Conservation (phyloP, 257 asterid genomes). For the Galeopsis tetrahit region DNA sequence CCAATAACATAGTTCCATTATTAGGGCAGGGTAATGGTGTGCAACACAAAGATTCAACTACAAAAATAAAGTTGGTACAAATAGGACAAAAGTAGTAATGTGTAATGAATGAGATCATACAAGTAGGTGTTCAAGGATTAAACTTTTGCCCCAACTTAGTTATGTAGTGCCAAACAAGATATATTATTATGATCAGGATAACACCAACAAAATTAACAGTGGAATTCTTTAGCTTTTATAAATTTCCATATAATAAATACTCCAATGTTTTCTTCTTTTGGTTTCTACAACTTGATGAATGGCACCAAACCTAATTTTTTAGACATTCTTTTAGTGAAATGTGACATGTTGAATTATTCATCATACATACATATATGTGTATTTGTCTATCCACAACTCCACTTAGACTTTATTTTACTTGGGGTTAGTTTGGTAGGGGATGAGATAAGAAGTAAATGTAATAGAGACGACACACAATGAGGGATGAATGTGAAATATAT, state of each 20-base stretch:
- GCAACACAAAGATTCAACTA: slow-evolving; percentile 21
- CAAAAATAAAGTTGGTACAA: not conserved
- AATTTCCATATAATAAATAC: not conserved
- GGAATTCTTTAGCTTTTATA: not conserved
- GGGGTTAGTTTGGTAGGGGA: too few species aligned
- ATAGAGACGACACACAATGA: too few species aligned
- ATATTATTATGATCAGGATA: not conserved
- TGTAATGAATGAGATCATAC: not conserved
- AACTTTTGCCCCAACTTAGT: slow-evolving; percentile 23
- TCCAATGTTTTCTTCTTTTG: slow-evolving; percentile 1
- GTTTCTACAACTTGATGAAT: slow-evolving; percentile 16
- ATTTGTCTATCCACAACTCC: not conserved
- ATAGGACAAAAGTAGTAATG: slow-evolving; percentile 1
- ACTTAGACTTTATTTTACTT: not conserved
- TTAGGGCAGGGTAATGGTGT: slow-evolving; percentile 22
- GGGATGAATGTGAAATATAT: too few species aligned
- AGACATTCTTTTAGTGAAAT: not conserved
- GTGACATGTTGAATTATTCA: not conserved
- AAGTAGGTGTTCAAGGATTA: not conserved
- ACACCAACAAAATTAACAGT: not conserved
- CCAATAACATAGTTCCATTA: slow-evolving; percentile 25
- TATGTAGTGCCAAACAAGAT: slow-evolving; percentile 8
- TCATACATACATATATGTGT: not conserved
- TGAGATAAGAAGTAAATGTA: too few species aligned
- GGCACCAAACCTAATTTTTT: not conserved